Evolutionary conservation across 371 early-diverging fungal genomes (phyloP).

Genomic region (Mortierella sp.): DNA sequence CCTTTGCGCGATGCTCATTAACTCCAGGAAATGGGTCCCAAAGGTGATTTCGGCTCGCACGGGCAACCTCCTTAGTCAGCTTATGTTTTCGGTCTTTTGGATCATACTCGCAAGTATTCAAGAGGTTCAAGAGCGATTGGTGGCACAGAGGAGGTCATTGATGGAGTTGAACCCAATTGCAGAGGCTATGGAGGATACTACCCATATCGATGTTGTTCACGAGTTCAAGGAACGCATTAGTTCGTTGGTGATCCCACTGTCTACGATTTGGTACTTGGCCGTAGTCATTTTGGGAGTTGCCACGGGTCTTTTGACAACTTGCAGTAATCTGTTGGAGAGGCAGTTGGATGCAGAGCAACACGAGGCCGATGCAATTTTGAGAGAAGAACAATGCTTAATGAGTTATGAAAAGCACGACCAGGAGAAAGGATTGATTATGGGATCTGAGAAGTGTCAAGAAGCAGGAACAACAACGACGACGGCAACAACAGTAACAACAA

Average conservation of each 20-base stretch:
- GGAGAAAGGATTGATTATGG: slow-evolving; percentile 1
- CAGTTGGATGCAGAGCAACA: slow-evolving; percentile 11
- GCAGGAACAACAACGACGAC: not conserved
- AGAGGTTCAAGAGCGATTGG: slow-evolving; percentile 30
- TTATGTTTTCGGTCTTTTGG: slow-evolving; percentile 38
- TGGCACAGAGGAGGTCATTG: not conserved
- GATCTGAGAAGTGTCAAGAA: slow-evolving; percentile 2
- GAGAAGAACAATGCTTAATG: slow-evolving; percentile 1
- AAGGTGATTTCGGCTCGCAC: slow-evolving; percentile 23
- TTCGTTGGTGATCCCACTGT: slow-evolving; percentile 19
- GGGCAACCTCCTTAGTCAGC: slow-evolving; percentile 32
- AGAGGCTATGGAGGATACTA: not conserved
- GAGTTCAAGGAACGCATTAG: slow-evolving; percentile 7
- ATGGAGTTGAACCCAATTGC: not conserved
- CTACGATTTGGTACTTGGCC: slow-evolving; percentile 26
- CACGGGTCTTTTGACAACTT: slow-evolving; percentile 37
- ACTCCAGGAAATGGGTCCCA: slow-evolving; percentile 25
- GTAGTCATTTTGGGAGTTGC: slow-evolving; percentile 23
- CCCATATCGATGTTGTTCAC: not conserved
- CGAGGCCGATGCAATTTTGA: not conserved
- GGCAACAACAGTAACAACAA: not conserved
- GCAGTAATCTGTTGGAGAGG: slow-evolving; percentile 22
- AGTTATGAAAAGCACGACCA: not conserved
- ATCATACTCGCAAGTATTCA: slow-evolving; percentile 29
- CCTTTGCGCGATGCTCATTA: slow-evolving; percentile 10